phyloP scores from a whole-genome alignment of 1,284 basidiomycete genomes.

The Rhodotorula sp. region DNA sequence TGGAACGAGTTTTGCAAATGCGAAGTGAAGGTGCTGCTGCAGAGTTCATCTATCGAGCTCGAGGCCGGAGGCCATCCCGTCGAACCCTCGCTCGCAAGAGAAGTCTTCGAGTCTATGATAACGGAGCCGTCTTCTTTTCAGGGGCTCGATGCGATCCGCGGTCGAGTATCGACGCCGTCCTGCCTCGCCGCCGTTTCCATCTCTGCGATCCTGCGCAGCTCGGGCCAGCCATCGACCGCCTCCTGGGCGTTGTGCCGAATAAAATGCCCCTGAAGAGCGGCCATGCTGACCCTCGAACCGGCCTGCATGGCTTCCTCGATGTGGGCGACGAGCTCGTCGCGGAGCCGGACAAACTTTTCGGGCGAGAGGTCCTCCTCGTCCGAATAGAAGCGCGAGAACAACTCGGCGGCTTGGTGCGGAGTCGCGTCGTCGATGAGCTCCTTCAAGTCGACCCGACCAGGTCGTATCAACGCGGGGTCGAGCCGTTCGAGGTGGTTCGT shows the following conservation, averaged over 20 bases:
- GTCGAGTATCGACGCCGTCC: constrained; percentile 2
- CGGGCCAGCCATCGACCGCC: constrained; percentile 60
- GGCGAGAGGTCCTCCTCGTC: constrained; percentile 51
- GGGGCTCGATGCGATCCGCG: constrained; percentile 16
- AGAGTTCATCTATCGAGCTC: no score
- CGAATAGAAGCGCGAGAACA: constrained; percentile 83
- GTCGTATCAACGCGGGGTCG: constrained; percentile 89
- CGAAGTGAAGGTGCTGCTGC: no score
- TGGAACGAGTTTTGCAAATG: no score
- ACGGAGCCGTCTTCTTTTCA: background rate
- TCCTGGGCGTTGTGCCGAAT: constrained; percentile 70
- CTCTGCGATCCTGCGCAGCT: constrained; percentile 46
- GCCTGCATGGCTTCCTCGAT: constrained; percentile 56
- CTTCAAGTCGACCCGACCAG: constrained; percentile 87
- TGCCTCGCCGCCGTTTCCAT: constrained; percentile 15
- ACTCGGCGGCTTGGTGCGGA: constrained; percentile 70
- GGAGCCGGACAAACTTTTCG: constrained; percentile 51
- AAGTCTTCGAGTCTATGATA: no score
- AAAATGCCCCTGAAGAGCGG: constrained; percentile 86
- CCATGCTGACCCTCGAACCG: constrained; percentile 80
- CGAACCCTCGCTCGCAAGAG: no score
- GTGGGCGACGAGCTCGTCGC: constrained; percentile 57
- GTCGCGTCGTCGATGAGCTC: constrained; percentile 85
- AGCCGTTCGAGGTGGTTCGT: constrained; percentile 88
- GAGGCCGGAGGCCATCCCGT: no score